A percentile compares a stretch with the other conserved stretches of the same genome.
These are phyloP conservation scores for Ocimum tenuiflorum DNA, from an alignment of 257 asterid species.

Conservation along the genomic window DNA sequence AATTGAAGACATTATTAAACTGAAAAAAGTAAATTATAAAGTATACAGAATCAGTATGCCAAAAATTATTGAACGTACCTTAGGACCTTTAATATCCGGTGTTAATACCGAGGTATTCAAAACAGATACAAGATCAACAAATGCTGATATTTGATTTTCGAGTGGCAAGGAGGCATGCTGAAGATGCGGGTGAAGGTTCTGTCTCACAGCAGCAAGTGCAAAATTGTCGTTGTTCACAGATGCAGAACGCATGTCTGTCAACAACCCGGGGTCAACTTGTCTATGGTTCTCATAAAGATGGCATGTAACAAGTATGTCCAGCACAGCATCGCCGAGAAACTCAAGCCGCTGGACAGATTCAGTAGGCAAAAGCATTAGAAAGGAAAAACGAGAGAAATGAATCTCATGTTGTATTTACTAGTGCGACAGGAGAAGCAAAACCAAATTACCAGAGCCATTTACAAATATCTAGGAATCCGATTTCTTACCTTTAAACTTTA, in stretches of 20 bases:
- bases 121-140: slow-evolving; percentile 40
- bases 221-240: slow-evolving; percentile 83
- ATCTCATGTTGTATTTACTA: no score
- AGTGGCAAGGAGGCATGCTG: slow-evolving; percentile 48
- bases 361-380: slow-evolving; percentile 1
- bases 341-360: slow-evolving; percentile 72
- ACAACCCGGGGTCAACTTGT: slow-evolving; percentile 78
- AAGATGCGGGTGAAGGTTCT: slow-evolving; percentile 65
- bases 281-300: slow-evolving; percentile 65
- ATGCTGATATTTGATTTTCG: slow-evolving; percentile 46
- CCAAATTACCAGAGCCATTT: no score
- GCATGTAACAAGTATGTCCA: slow-evolving; percentile 74
- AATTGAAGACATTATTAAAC: background rate
- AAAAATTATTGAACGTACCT: slow-evolving; percentile 39
- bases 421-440: no score
- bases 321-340: slow-evolving; percentile 90
- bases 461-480: background rate
- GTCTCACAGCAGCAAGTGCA: slow-evolving; percentile 70
- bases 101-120: slow-evolving; percentile 33
- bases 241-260: slow-evolving; percentile 90
- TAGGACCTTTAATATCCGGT: slow-evolving; percentile 64
- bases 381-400: background rate
- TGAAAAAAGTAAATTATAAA: background rate
- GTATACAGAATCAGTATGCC: background rate
- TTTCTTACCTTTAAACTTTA: background rate